Evolutionary conservation across 331 rosid genomes (phyloP).

Genomic region (Phaseolus coccineus): DNA sequence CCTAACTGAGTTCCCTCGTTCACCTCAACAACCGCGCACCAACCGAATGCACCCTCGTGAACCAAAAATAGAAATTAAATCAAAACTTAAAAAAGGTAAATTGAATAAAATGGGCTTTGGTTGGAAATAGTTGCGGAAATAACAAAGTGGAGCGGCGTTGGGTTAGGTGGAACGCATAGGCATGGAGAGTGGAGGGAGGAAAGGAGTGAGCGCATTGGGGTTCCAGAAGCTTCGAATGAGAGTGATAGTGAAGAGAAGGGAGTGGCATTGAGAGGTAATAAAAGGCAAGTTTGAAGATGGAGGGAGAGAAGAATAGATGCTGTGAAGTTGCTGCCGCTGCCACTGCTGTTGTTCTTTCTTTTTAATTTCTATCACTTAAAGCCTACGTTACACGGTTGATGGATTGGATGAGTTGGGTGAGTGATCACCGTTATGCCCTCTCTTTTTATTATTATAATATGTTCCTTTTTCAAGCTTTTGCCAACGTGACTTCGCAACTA

Average conservation of each 20-base stretch:
- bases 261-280: conserved; percentile 41
- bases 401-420: neutral
- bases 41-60: conserved; percentile 10
- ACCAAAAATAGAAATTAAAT: conserved; percentile 17
- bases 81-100: neutral
- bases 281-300: conserved; percentile 32
- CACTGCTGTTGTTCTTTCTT: neutral
- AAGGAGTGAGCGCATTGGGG: neutral
- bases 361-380: conserved; percentile 54
- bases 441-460: neutral
- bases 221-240: conserved; percentile 41
- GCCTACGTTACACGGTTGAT: conserved; percentile 47
- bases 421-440: conserved; percentile 50
- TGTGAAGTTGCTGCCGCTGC: neutral
- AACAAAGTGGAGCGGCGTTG: conserved; percentile 10
- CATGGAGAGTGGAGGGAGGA: conserved; percentile 3
- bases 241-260: neutral
- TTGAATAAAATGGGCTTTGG: neutral
- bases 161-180: conserved; percentile 20
- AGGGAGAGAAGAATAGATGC: conserved; percentile 35
- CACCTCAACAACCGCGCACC: conserved; percentile 43
- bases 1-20: conserved; percentile 37
- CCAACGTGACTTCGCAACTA: conserved; percentile 18
- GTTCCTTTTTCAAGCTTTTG: conserved; percentile 18
- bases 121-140: neutral